A percentile compares a stretch with the other conserved stretches of the same genome.
Evolutionary conservation across 2,329 filamentous ascomycete species (phyloP).

Genomic region (Coniella vitis): DNA sequence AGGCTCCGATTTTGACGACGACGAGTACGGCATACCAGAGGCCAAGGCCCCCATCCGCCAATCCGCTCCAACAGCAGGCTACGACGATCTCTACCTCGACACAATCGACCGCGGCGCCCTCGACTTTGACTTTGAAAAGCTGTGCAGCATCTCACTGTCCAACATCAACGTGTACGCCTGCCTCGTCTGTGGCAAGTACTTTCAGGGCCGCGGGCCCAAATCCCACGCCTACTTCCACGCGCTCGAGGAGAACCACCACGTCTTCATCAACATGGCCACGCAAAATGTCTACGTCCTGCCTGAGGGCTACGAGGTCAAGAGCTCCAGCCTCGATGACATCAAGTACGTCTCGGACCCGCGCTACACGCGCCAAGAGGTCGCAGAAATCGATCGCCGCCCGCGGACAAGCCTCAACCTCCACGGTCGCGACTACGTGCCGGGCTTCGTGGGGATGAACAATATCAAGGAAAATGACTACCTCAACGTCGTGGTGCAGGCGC

Average conservation of each 20-base stretch:
- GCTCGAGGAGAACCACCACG: constrained; percentile 90
- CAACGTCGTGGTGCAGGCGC: constrained; percentile 86
- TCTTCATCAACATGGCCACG: constrained; percentile 95
- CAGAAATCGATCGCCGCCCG: constrained; percentile 63
- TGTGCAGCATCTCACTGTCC: constrained; percentile 90
- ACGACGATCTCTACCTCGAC: constrained; percentile 94
- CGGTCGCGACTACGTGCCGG: constrained; percentile 82
- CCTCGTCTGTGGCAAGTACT: constrained; percentile 96
- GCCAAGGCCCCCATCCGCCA: constrained; percentile 55
- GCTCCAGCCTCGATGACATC: constrained; percentile 92
- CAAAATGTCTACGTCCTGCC: constrained; percentile 88
- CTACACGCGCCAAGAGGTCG: constrained; percentile 74
- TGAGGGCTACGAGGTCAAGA: constrained; percentile 94
- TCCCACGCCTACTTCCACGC: constrained; percentile 98
- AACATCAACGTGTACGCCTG: constrained; percentile 99
- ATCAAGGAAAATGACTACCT: constrained; percentile 99
- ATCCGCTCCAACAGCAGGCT: constrained; percentile 74
- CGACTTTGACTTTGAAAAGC: constrained; percentile 98
- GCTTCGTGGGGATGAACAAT: constrained; percentile 98
- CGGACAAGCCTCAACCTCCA: constrained; percentile 67
- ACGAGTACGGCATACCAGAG: constrained; percentile 31
- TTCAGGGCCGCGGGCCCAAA: constrained; percentile 84
- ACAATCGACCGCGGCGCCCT: constrained; percentile 89
- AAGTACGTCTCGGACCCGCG: constrained; percentile 94
- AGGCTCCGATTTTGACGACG: constrained; percentile 29